Evolutionary conservation across 2,329 filamentous ascomycete genomes (phyloP), one percentile per base, ranked within the genome.

Genomic region (Coniochaeta sp.): DNA sequence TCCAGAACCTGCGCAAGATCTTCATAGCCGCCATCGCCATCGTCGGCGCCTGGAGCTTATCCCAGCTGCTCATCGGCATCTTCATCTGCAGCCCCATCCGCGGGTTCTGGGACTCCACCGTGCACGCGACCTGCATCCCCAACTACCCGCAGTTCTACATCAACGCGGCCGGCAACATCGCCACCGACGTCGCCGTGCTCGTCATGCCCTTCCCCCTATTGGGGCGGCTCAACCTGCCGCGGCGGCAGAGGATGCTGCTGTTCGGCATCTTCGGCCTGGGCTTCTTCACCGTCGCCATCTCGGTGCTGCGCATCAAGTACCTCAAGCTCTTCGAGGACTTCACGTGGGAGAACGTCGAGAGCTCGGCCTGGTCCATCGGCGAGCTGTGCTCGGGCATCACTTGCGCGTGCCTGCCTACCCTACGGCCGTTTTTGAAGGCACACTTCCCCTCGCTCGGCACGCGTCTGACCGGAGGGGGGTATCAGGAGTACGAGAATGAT

Each of bases 281-380:
- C 14, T 73, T 75, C 58, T 75, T 75, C 59, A 75, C 73, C 9
- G 72, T 71, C 58, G 68, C 70, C 32, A 72, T 75, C 50, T 75
- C 73, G 14, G 63, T 74, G 38, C 67, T 75, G 59, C 71, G 74
- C 22, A 67, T 75, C 58, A 68, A 68, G 36, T 75, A 69, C 58
- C 69, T 75, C 32, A 63, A 70, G 28, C 63, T 70, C 4, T 68
- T 68, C 10, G 63, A 67, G 2, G 73, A 75, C 62, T 68, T 70
- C 52, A 69, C 73, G 10, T 75, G 71, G 65, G 68, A 74, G 30
- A 75, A 74, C 56, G 67, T 73, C 10, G 68, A 66, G 8, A 65
- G 68, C 0, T 69, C 71, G 1, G 63, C 65, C 32, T 75, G 72
- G 73, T 74, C 72, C 34, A 65, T 74, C 14, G 68, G 65, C 54